A percentile compares a stretch with the other conserved stretches of the same genome.
Evolutionary conservation across 345 rosid species (phyloP).

Genomic region (Isatis tinctoria): DNA sequence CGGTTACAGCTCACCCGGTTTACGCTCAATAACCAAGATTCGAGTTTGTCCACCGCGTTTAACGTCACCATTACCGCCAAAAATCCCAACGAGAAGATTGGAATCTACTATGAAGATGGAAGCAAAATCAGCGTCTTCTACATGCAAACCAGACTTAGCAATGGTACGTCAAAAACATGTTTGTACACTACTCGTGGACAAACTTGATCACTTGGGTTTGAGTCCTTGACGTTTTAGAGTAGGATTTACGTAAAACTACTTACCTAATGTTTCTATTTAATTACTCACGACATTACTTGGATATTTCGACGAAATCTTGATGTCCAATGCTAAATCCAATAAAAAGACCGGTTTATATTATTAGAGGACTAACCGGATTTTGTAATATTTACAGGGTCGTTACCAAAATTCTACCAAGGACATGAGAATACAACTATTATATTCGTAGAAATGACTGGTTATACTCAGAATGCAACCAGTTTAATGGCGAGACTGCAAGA

Average conservation of each 20-base stretch:
- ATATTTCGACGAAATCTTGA: neutral
- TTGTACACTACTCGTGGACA: neutral
- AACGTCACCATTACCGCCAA: constrained; percentile 58
- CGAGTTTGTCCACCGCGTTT: constrained; percentile 54
- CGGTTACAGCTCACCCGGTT: constrained; percentile 51
- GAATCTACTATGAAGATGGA: constrained; percentile 80
- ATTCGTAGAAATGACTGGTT: constrained; percentile 49
- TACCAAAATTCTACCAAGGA: constrained; percentile 94
- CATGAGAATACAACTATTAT: constrained; percentile 74
- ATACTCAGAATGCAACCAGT: constrained; percentile 44
- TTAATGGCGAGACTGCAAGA: constrained; percentile 38
- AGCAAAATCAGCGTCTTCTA: constrained; percentile 64
- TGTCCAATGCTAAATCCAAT: neutral
- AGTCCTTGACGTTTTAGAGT: neutral
- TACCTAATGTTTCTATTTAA: neutral
- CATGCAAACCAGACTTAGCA: constrained; percentile 44
- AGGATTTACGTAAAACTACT: neutral
- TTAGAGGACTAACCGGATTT: neutral
- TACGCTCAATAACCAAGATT: constrained; percentile 25
- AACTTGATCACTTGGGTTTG: neutral
- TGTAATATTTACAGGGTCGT: constrained; percentile 38
- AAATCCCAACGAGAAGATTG: constrained; percentile 74
- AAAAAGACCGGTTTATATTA: no score
- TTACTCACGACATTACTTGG: no score
- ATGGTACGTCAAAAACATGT: constrained; percentile 25